Base-by-base conservation (phyloP, 495 filamentous ascomycete species). In the Haplographium delicatum region DNA sequence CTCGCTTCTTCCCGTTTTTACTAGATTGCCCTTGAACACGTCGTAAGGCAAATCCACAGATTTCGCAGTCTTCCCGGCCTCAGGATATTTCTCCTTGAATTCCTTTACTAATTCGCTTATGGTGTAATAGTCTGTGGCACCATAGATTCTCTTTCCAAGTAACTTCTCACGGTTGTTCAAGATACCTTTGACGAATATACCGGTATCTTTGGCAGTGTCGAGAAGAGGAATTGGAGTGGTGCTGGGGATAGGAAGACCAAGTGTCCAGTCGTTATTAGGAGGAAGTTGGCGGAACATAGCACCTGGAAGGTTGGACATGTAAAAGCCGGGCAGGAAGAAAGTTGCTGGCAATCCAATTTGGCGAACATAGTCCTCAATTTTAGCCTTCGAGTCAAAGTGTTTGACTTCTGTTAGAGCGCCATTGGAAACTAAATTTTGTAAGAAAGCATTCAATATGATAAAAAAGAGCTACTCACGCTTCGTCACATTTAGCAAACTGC, bases 321-420 rank as follows among this genome's bases (percentile, higher is more conserved):
- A 85, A 55, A 72, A 74, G 11, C 76, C 82, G 2, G 78, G 71
- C 30, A 78, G 54, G 54, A 83, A 71, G 57, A 76, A 83, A 0
- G 75, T 78, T 49, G 72, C 68, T 0, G 71, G 69, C 13, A 86
- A 58, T 10, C 65, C 71, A 9, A 66, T 43, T 1, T 33, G 9
- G 31, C 70, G 66, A 45, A 83, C 73, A 61, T 85, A 84, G 15
- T 75, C 63, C 39, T 79, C 81, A 7, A 85, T 69, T 1, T 68
- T 51, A 18, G 79, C 78, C 61, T 85, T 86, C 50, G 59, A 55
- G 61, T 85, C 81, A 55, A 84, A 87, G 61, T 84, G 80, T 23
- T 69, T 62, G 23, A 85, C 73, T 46, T 79, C 58, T n/a, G 62
- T 44, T 9, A 76, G 66, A 39, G 63, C 65, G 15, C 77, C 76